Evolutionary conservation across 2,329 filamentous ascomycete genomes (phyloP), one percentile per base, ranked within the genome.

Genomic region (Cryphonectria japonica): DNA sequence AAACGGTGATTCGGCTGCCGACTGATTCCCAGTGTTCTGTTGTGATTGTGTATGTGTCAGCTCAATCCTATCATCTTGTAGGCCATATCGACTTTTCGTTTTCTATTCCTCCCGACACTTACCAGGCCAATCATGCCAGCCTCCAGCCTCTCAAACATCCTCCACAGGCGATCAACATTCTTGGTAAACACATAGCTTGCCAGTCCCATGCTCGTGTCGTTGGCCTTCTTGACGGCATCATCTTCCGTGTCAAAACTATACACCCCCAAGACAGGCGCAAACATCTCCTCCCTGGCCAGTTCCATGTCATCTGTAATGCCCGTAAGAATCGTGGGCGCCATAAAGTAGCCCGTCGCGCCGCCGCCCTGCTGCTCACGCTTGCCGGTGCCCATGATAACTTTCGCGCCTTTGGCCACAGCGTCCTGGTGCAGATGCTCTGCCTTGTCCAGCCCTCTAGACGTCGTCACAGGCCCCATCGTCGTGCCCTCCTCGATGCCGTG

Each of bases 251-350:
- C 74, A 32, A 82, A 75, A 3, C 67, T 65, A n/a, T 73, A 73
- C 13, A 75, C 64, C 13, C 69, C 64, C 8, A 74, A 67, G 4
- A 76, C 59, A 1, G 76, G 75, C 2, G 72, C 74, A 66, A 76
- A 77, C 32, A 71, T 71, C 61, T 77, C 76, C 5, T 76, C 75
- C 4, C 52, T 29, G 6, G 72, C 67, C 2, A 76, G 32, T 13
- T 62, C 69, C 71, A 77, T 76, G 9, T 78, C 74, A 1, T 74
- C 68, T 11, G 76, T 75, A 3, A 76, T 74, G 22, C 89, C 89
- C 32, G 88, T 86, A 70, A 94, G 85, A 39, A 94, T 88, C 0
- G 92, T 93, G 0, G 90, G 90, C 74, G 91, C 84, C 80, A 89
- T 93, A 82, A 93, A 93, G 79, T 92, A 92, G 7, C 83, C 79